Percentiles rank a stretch among this genome's conserved stretches.
phyloP scores from a whole-genome alignment of 768 basidiomycete species.

The Tricholoma sp. region DNA sequence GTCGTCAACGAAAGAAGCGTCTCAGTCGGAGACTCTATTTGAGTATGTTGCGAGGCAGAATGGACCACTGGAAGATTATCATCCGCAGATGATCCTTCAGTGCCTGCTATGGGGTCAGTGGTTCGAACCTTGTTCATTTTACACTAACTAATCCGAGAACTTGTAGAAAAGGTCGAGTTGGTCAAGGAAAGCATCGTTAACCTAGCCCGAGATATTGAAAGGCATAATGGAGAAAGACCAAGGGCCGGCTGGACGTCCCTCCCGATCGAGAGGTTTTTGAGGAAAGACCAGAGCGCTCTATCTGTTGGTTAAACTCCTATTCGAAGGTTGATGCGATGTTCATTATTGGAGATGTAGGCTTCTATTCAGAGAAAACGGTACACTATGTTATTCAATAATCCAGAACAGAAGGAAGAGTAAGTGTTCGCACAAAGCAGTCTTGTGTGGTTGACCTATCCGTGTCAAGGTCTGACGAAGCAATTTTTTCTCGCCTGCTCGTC shows the following conservation, averaged over 20 bases:
- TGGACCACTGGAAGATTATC: constrained; percentile 85
- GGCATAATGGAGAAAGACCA: constrained; percentile 17
- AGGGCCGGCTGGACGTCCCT: constrained; percentile 41
- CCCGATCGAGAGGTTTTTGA: constrained; percentile 52
- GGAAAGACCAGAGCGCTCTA: constrained; percentile 24
- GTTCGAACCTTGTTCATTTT: background rate
- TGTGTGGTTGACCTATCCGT: constrained; percentile 6
- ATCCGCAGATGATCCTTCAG: constrained; percentile 90
- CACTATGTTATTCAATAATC: constrained; percentile 47
- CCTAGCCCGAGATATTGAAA: constrained; percentile 43
- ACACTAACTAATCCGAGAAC: background rate
- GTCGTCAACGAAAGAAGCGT: constrained; percentile 11
- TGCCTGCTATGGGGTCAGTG: constrained; percentile 83
- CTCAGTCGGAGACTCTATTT: constrained; percentile 51
- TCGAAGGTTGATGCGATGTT: constrained; percentile 7
- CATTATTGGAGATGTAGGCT: background rate
- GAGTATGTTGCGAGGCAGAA: constrained; percentile 79
- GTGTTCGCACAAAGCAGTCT: constrained; percentile 11
- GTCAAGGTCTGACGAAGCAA: constrained; percentile 45
- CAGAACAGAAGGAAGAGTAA: constrained; percentile 42
- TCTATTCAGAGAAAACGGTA: constrained; percentile 35
- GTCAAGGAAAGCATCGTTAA: constrained; percentile 79
- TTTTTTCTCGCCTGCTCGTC: constrained; percentile 59
- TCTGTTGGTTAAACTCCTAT: constrained; percentile 11
- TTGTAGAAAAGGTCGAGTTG: constrained; percentile 72